phyloP scores from a whole-genome alignment of 257 asterid species.

The Echium plantagineum region DNA sequence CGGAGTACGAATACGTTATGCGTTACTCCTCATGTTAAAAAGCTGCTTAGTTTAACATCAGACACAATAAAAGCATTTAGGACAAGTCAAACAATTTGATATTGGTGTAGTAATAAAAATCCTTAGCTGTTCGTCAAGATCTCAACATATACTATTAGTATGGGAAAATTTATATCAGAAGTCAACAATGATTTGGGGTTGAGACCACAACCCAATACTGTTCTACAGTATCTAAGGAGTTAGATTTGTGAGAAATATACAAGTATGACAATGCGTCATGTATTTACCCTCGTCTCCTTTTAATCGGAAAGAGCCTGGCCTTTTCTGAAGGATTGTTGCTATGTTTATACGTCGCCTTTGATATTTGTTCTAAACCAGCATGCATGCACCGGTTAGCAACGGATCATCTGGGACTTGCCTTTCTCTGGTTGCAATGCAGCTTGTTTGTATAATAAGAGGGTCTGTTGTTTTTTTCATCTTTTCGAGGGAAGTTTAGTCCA shows the following conservation, averaged over 20 bases:
- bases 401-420: background rate
- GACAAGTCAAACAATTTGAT: no score
- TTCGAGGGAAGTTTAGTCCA: constrained; percentile 21
- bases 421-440: background rate
- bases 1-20: no score
- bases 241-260: constrained; percentile 1
- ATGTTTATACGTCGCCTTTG: background rate
- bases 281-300: background rate
- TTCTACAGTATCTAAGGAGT: constrained; percentile 1
- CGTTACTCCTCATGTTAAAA: no score
- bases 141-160: background rate
- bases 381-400: background rate
- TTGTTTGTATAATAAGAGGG: constrained; percentile 3
- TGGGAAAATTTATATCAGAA: background rate
- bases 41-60: no score
- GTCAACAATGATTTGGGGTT: background rate
- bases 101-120: no score
- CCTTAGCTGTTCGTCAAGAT: background rate
- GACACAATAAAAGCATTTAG: no score
- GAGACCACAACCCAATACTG: background rate
- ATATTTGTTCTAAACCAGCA: background rate
- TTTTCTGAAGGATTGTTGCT: background rate
- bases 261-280: background rate
- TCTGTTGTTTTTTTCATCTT: background rate
- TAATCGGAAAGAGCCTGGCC: background rate